Conservation (phyloP, 371 early-diverging fungal species). For the Nematocida sp. region DNA sequence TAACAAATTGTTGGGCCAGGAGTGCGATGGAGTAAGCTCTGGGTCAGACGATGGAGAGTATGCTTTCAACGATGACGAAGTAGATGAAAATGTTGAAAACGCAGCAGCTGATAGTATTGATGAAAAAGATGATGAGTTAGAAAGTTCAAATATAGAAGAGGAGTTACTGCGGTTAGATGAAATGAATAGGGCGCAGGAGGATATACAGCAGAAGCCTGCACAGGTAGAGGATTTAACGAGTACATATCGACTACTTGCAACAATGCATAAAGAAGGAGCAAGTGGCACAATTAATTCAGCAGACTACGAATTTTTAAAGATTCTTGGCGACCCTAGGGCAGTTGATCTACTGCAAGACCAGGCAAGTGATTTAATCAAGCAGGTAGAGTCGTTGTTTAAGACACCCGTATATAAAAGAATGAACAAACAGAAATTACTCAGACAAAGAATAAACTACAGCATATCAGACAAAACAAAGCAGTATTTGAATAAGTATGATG, state of each 20-base stretch:
- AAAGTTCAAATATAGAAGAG: conserved; percentile 16
- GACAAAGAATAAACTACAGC: conserved; percentile 37
- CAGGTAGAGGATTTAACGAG: conserved; percentile 23
- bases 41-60: background rate
- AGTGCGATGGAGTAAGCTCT: background rate
- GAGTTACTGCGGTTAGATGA: conserved; percentile 36
- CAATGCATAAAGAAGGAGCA: conserved; percentile 41
- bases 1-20: background rate
- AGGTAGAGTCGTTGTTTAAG: conserved; percentile 38
- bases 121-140: background rate
- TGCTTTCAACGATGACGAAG: background rate
- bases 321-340: conserved; percentile 12
- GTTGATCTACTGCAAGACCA: conserved; percentile 3
- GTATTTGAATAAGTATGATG: conserved; percentile 20
- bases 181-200: conserved; percentile 16
- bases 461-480: conserved; percentile 45
- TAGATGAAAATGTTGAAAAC: background rate
- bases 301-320: conserved; percentile 8
- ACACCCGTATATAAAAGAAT: conserved; percentile 21
- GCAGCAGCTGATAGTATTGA: background rate
- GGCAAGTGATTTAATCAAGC: conserved; percentile 7
- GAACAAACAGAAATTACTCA: conserved; percentile 53
- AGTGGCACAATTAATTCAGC: conserved; percentile 2
- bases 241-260: conserved; percentile 34
- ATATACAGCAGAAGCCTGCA: conserved; percentile 3